Evolutionary conservation across 2,329 filamentous ascomycete genomes (phyloP), one percentile per base, ranked within the genome.

Genomic region (Botrytis elliptica): DNA sequence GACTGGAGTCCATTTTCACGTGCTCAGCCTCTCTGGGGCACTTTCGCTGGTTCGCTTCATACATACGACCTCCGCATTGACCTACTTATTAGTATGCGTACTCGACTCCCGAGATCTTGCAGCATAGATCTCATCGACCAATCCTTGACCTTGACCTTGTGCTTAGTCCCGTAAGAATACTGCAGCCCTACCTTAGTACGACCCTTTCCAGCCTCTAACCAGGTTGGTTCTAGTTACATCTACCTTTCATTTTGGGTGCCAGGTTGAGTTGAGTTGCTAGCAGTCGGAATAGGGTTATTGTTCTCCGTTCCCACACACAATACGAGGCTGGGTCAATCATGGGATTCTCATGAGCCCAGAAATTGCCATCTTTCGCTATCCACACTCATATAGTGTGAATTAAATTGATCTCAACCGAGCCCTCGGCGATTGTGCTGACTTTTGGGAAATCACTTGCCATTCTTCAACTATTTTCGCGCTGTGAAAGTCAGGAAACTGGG

Each of bases 21-120:
- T 55, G 65, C 16, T 55, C 25, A 22, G 36, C 38, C 16, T 29
- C 25, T 55, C 46, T 22, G 25, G 33, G 33, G 1, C 10, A 25
- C 60, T 52, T 40, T 12, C 22, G 25, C 22, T 63, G 36, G 6
- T 36, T 40, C 62, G 25, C 38, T 40, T 18, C 62, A 44, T 14
- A 44, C n/a, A 16, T 64, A n/a, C 8, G 25, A 16, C n/a, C 33
- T 66, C 20, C 42, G 42, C 63, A 38, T 40, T 62, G 63, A 33
- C 20, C 29, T 66, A 65, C 12, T 44, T 29, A 18, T 44, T 18
- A 57, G 52, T 57, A 57, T 25, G 36, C 36, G 49, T 42, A 68
- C 65, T 57, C 65, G 25, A 57, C 49, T 68, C 46, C 65, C 49
- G 18, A 68, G 65, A 68, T 68, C 65, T 55, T 40, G 49, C 36